phyloP scores from a whole-genome alignment of 345 rosid genomes.

The Brassica rapa region DNA sequence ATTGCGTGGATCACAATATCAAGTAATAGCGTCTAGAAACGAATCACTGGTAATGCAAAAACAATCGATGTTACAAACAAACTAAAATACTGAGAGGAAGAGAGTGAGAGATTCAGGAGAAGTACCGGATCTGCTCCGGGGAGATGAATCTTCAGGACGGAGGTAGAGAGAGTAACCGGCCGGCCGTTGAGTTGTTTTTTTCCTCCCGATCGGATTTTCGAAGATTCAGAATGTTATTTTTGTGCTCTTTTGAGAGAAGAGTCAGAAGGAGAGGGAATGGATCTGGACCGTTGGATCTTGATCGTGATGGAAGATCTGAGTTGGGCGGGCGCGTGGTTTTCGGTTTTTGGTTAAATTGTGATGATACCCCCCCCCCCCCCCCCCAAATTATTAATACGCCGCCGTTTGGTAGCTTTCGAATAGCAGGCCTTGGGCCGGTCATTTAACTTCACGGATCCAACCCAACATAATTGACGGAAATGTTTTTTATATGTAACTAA shows the following conservation, averaged over 20 bases:
- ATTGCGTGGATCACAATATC: slow-evolving; percentile 28
- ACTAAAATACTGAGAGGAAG: not conserved
- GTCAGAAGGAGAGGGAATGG: slow-evolving; percentile 6
- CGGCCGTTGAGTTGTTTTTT: slow-evolving; percentile 42
- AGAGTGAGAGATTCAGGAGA: not conserved
- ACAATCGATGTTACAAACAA: slow-evolving; percentile 10
- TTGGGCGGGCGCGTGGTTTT: not conserved
- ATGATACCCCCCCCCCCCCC: too few relatives aligned
- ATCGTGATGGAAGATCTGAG: not conserved
- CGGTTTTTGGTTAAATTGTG: not conserved
- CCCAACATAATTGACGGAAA: not conserved
- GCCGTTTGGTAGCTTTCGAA: not conserved
- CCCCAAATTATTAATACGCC: not conserved
- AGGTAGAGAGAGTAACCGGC: not conserved
- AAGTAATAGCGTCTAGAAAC: not conserved
- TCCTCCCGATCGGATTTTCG: slow-evolving; percentile 22
- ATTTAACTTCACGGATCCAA: not conserved
- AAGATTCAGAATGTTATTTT: not conserved
- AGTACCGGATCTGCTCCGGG: slow-evolving; percentile 47
- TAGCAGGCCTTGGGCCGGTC: not conserved
- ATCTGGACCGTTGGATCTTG: not conserved
- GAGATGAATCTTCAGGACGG: slow-evolving; percentile 34
- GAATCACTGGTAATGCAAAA: slow-evolving; percentile 7
- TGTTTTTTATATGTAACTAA: not conserved
- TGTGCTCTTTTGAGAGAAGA: not conserved